Percentiles rank a stretch among this genome's conserved stretches.
phyloP scores from a whole-genome alignment of 2,329 filamentous ascomycete genomes.

The Tolypocladium pustulatum region DNA sequence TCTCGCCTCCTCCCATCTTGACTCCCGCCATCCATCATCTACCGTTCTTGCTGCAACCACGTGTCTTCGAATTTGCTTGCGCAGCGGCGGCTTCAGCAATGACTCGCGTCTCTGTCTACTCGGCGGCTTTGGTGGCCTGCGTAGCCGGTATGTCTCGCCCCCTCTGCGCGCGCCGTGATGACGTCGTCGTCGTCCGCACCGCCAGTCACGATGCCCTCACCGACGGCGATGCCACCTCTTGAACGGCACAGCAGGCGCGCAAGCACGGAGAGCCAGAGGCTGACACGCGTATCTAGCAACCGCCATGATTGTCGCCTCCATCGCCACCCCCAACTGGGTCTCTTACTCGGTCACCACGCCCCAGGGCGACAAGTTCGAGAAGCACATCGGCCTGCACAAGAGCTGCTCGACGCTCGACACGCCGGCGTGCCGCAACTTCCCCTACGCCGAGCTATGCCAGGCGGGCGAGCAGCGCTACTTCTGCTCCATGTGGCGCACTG shows the following conservation, averaged over 20 bases:
- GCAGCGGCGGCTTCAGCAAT: conserved; percentile 14
- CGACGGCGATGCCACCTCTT: background rate
- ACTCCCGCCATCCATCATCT: background rate
- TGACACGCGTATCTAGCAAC: conserved; percentile 43
- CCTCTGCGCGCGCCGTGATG: conserved; percentile 10
- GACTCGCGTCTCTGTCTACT: conserved; percentile 34
- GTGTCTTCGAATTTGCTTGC: background rate
- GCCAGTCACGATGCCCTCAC: too few relatives aligned
- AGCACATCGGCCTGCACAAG: conserved; percentile 68
- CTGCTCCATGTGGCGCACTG: conserved; percentile 83
- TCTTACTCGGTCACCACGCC: conserved; percentile 46
- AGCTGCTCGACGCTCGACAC: conserved; percentile 64
- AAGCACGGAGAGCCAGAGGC: conserved; percentile 5
- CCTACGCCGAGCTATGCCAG: conserved; percentile 21
- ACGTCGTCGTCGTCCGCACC: conserved; percentile 8
- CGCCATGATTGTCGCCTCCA: conserved; percentile 59
- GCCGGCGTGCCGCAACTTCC: conserved; percentile 40
- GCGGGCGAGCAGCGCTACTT: conserved; percentile 51
- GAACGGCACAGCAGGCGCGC: background rate
- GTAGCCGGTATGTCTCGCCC: conserved; percentile 26
- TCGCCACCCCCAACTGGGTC: conserved; percentile 62
- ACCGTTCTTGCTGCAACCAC: background rate
- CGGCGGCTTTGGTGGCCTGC: conserved; percentile 29
- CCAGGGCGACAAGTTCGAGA: conserved; percentile 35
- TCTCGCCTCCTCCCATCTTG: background rate